phyloP scores from a whole-genome alignment of 1,284 basidiomycete genomes.

The Austroboletus olivaceoglutinosus region DNA sequence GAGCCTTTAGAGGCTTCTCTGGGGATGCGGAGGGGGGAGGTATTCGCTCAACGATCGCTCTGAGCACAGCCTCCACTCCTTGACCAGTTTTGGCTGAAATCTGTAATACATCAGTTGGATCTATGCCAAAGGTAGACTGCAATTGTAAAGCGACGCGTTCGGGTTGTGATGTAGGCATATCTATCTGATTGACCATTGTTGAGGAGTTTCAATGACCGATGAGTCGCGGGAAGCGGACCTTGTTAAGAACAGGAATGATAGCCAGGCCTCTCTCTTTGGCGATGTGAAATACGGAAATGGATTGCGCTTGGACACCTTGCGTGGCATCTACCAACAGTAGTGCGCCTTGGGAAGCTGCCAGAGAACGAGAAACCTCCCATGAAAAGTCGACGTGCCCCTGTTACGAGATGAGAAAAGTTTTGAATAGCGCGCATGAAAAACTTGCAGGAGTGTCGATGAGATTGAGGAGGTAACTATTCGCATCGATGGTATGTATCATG shows the following conservation, averaged over 20 bases:
- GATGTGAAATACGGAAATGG: slow-evolving; percentile 91
- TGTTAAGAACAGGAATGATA: slow-evolving; percentile 94
- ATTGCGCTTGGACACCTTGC: slow-evolving; percentile 97
- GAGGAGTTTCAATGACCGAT: slow-evolving; percentile 1
- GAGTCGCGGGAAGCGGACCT: slow-evolving; percentile 48
- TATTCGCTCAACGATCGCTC: slow-evolving; percentile 79
- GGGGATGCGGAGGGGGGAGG: slow-evolving; percentile 65
- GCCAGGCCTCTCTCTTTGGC: slow-evolving; percentile 80
- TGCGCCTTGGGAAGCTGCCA: slow-evolving; percentile 94
- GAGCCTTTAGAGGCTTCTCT: slow-evolving; percentile 69
- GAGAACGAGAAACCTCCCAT: slow-evolving; percentile 92
- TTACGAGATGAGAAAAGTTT: slow-evolving; percentile 10
- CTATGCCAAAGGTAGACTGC: slow-evolving; percentile 75
- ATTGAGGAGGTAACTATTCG: slow-evolving; percentile 78
- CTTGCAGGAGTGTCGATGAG: slow-evolving; percentile 93
- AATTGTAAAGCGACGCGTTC: slow-evolving; percentile 80
- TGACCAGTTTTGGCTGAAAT: slow-evolving; percentile 94
- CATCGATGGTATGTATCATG: slow-evolving; percentile 69
- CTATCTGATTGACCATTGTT: slow-evolving; percentile 56
- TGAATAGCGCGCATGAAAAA: slow-evolving; percentile 5
- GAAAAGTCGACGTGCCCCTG: slow-evolving; percentile 95
- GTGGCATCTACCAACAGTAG: slow-evolving; percentile 91
- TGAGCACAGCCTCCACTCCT: slow-evolving; percentile 74
- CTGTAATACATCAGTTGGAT: slow-evolving; percentile 66
- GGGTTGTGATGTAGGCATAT: slow-evolving; percentile 84